These are phyloP conservation scores for Scedosporium boydii DNA, from an alignment of 2,329 filamentous ascomycete genomes.

Conservation along the genomic window DNA sequence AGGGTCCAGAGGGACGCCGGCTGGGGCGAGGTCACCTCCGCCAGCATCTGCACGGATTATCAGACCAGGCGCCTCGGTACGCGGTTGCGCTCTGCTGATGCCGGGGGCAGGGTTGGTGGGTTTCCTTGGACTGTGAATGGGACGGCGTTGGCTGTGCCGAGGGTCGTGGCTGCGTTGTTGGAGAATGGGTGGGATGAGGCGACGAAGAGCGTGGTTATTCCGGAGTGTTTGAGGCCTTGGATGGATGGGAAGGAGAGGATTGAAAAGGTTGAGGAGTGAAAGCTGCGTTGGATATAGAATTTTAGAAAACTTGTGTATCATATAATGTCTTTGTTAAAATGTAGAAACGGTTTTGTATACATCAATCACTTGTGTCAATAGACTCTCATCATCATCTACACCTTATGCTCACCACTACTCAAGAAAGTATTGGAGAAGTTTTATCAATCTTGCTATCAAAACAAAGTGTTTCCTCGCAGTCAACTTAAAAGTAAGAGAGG, in stretches of 20 bases:
- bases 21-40: slow-evolving; percentile 90
- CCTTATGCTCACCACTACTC: no score
- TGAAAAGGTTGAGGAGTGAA: slow-evolving; percentile 17
- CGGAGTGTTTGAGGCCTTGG: slow-evolving; percentile 69
- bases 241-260: slow-evolving; percentile 72
- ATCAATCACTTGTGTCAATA: no score
- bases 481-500: not conserved
- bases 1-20: slow-evolving; percentile 43
- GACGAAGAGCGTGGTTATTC: slow-evolving; percentile 58
- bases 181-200: slow-evolving; percentile 83
- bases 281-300: not conserved
- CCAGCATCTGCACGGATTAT: slow-evolving; percentile 90
- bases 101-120: slow-evolving; percentile 17
- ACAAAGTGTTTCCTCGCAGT: not conserved
- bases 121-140: slow-evolving; percentile 92
- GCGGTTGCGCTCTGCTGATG: slow-evolving; percentile 35
- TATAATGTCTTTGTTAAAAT: no score
- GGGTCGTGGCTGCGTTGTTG: slow-evolving; percentile 78
- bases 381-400: no score
- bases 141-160: slow-evolving; percentile 82
- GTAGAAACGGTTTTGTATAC: no score
- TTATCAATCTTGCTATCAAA: not conserved
- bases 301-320: not conserved
- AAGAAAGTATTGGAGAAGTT: not conserved
- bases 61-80: slow-evolving; percentile 78